These are phyloP conservation scores for Spizellomyces punctatus DNA, from an alignment of 192 early-diverging fungal genomes.

Conservation along the genomic window DNA sequence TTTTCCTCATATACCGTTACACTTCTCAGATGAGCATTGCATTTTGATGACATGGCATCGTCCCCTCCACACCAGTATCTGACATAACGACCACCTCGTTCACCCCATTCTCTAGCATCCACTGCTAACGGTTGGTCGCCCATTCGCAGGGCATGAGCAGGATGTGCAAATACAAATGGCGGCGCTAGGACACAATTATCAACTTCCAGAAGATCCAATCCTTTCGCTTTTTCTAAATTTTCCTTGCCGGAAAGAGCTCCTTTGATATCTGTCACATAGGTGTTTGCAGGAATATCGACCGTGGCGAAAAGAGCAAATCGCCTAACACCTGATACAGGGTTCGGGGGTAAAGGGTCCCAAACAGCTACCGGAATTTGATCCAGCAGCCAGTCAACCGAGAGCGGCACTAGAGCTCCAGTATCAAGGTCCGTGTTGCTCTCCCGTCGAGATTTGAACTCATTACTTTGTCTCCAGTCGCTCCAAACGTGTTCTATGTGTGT, in stretches of 20 bases:
- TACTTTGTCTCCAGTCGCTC: background rate
- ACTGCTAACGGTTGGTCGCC: slow-evolving; percentile 27
- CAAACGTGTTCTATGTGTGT: slow-evolving; percentile 44
- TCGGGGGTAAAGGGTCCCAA: slow-evolving; percentile 10
- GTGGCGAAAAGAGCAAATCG: slow-evolving; percentile 63
- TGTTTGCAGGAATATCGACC: slow-evolving; percentile 48
- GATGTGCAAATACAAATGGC: slow-evolving; percentile 41
- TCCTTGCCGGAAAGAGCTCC: slow-evolving; percentile 44
- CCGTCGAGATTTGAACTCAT: background rate
- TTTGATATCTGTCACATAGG: slow-evolving; percentile 77
- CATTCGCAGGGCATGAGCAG: slow-evolving; percentile 2
- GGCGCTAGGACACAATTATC: slow-evolving; percentile 12
- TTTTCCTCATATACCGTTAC: slow-evolving; percentile 27
- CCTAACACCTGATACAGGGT: slow-evolving; percentile 12
- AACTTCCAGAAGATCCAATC: background rate
- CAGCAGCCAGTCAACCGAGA: background rate
- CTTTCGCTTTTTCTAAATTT: background rate
- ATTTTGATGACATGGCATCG: slow-evolving; percentile 3
- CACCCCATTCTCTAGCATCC: slow-evolving; percentile 40
- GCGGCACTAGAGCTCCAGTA: background rate
- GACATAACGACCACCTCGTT: slow-evolving; percentile 39
- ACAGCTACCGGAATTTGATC: slow-evolving; percentile 10
- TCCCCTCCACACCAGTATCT: slow-evolving; percentile 36
- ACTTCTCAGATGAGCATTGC: slow-evolving; percentile 39
- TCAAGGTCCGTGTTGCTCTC: background rate